A percentile compares a stretch with the other conserved stretches of the same genome.
Evolutionary conservation across 148 eudicot genomes (phyloP).

Genomic region (Diospyros lotus): DNA sequence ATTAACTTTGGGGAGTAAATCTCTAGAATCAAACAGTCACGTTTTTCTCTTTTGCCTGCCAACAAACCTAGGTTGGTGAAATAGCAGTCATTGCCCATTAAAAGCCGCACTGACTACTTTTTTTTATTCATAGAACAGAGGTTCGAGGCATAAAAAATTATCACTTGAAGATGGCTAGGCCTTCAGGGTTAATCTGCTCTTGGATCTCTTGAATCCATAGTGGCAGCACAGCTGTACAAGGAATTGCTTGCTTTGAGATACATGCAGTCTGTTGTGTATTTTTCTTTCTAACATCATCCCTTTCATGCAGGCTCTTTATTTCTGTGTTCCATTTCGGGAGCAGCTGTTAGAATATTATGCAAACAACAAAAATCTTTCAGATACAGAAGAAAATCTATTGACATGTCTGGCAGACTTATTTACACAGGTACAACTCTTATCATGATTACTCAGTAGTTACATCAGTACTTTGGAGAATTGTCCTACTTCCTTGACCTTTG

Average conservation of each 20-base stretch:
- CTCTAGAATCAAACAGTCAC: not conserved
- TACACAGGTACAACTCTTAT: conserved; percentile 51
- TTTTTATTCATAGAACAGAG: not conserved
- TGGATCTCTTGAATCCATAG: not conserved
- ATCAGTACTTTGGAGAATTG: not conserved
- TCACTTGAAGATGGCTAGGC: not conserved
- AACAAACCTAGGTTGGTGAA: not conserved
- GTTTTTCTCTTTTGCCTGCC: not conserved
- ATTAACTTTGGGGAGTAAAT: not conserved
- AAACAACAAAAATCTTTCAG: conserved; percentile 57
- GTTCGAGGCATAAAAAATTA: not conserved
- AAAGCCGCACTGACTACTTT: not conserved
- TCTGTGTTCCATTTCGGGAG: conserved; percentile 88
- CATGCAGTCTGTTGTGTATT: not conserved
- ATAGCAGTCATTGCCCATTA: not conserved
- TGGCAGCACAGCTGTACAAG: not conserved
- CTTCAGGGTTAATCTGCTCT: not conserved
- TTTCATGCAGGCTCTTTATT: conserved; percentile 71
- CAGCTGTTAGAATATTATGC: conserved; percentile 73
- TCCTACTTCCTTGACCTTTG: not conserved
- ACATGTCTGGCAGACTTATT: conserved; percentile 90
- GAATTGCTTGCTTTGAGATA: not conserved
- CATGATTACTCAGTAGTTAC: not conserved
- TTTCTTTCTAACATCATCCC: not conserved
- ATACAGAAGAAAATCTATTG: conserved; percentile 76